phyloP scores from a whole-genome alignment of 1,284 basidiomycete genomes.

The Omphalotus olearius region DNA sequence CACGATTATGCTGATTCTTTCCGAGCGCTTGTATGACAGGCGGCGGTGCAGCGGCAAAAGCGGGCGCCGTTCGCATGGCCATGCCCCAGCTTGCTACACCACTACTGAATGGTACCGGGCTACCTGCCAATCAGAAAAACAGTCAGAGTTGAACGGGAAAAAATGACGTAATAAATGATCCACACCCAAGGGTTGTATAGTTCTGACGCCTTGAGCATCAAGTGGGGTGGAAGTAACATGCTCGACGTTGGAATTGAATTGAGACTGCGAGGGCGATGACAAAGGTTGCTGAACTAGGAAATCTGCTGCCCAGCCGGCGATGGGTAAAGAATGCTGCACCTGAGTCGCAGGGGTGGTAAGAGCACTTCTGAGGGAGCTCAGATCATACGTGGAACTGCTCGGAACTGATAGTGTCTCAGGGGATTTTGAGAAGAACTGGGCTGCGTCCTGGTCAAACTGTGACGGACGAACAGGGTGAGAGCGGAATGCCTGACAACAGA shows the following conservation, averaged over 20 bases:
- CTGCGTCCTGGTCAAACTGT: conserved; percentile 58
- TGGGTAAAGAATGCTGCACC: conserved; percentile 14
- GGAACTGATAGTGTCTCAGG: conserved; percentile 25
- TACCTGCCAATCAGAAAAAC: too few species aligned
- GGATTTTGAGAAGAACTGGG: conserved; percentile 54
- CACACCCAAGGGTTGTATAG: conserved; percentile 3
- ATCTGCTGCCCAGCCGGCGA: conserved; percentile 56
- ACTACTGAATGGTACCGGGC: not conserved
- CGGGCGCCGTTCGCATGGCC: not conserved
- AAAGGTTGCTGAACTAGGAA: conserved; percentile 40
- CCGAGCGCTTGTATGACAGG: not conserved
- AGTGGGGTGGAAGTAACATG: not conserved
- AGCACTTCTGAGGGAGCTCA: conserved; percentile 2
- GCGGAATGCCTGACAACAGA: conserved; percentile 49
- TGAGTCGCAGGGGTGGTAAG: not conserved
- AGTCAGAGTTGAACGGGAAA: too few species aligned
- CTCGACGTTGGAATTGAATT: conserved; percentile 6
- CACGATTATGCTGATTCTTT: not conserved
- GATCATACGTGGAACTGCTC: conserved; percentile 2
- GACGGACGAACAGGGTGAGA: conserved; percentile 40
- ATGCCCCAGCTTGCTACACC: not conserved
- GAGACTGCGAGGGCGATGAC: not conserved
- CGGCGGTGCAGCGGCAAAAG: not conserved
- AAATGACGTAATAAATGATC: not conserved
- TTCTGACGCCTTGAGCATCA: not conserved